A percentile compares a stretch with the other conserved stretches of the same genome.
Evolutionary conservation across 2,329 filamentous ascomycete species (phyloP).

Genomic region (Aspergillus pseudoglaucus): DNA sequence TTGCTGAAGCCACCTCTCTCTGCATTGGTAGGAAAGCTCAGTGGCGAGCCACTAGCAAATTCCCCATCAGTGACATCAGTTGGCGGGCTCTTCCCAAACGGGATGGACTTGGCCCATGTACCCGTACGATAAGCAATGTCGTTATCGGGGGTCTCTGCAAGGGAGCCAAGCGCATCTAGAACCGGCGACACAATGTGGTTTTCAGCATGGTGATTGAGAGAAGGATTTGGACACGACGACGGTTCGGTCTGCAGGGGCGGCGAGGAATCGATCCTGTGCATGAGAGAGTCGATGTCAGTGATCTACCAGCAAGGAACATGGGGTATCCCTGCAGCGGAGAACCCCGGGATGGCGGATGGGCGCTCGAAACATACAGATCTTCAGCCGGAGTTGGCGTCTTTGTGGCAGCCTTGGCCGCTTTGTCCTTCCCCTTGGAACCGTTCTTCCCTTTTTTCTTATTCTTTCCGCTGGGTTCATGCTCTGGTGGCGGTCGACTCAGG

Average conservation of each 20-base stretch:
- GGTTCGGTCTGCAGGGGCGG: constrained; percentile 22
- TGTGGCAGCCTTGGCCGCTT: constrained; percentile 25
- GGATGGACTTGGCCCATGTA: constrained; percentile 41
- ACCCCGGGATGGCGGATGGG: background rate
- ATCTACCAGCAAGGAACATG: background rate
- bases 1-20: constrained; percentile 35
- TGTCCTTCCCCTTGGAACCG: constrained; percentile 31
- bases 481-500: constrained; percentile 18
- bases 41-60: constrained; percentile 32
- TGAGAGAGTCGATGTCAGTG: constrained; percentile 5
- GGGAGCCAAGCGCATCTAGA: constrained; percentile 32
- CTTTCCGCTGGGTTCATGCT: constrained; percentile 30
- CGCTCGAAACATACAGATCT: constrained; percentile 27
- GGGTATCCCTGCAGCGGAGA: background rate
- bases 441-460: constrained; percentile 36
- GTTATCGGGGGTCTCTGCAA: constrained; percentile 24
- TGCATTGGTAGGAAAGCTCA: constrained; percentile 32
- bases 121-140: constrained; percentile 33
- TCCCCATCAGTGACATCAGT: constrained; percentile 30
- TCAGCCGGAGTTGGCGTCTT: constrained; percentile 26
- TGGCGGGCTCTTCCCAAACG: constrained; percentile 41
- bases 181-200: constrained; percentile 30
- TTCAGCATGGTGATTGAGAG: constrained; percentile 16
- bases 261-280: constrained; percentile 21
- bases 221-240: constrained; percentile 24